Evolutionary conservation across 164 flowering plant species (phyloP), one percentile per base, ranked within the genome.

Genomic region (Taxillus chinensis): DNA sequence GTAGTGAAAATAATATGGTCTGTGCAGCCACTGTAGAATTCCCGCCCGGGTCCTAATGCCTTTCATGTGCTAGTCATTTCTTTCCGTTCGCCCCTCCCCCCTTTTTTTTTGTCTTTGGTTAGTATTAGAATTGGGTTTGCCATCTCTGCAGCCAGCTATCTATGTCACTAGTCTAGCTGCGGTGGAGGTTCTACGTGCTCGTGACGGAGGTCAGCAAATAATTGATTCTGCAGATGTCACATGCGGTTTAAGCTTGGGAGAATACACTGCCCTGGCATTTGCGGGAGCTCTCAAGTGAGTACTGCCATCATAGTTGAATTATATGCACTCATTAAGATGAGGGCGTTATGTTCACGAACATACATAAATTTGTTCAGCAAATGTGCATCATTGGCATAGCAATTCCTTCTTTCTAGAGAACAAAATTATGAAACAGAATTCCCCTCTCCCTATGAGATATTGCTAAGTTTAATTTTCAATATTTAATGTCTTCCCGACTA

Each of bases 171-270:
- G 99, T 73, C 76, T 95, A 66, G 99, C 99, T 64, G 96, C 99
- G 42, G 92, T 95, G 39, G 99, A 91, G 77, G 62, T 89, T 61
- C 79, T 95, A 41, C 89, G 96, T 53, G 80, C 90, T 70, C 90
- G 87, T 60, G 99, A 91, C 37, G 97, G 96, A 66, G 97, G 97
- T 41, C 96, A 87, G 74, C 85, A 85, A 68, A 87, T 91, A 69
- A 87, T 95, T 71, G 93, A 95, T 69, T 91, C 95, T 49, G 89
- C 85, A 41, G 97, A 95, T 80, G 96, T 95, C 49, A 89, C 97
- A n/a, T 91, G 99, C 69, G 99, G 97, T 63, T 83, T 95, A 60
- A 95, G 99, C 68, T 81, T 95, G 81, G 99, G 99, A 74, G 99
- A 95, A 74, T 95, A 90, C 67, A 93, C 99, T 71, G 99, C 99